Evolutionary conservation across 331 rosid genomes (phyloP), one percentile per base, ranked within the genome.

Genomic region (Malus hybrid): DNA sequence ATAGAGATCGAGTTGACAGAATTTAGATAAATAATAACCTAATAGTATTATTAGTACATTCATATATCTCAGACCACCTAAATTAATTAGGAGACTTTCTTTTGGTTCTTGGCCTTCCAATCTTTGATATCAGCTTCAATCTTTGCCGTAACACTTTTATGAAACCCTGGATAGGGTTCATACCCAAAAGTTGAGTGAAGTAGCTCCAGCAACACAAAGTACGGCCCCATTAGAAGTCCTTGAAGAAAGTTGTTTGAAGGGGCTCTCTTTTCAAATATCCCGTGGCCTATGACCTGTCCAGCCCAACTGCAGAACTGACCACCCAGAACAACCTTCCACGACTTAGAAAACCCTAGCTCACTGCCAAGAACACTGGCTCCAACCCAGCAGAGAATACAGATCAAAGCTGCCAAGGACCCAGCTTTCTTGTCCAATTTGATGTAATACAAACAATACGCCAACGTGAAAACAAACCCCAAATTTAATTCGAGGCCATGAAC

Each of bases 181-280:
- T 93, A 93, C 73, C 85, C 89, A 61, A 86, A 52, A 18, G 57
- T 22, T 24, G 80, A 42, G 56, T 86, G 93, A 67, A 90, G 89
- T 65, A 93, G 97, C 93, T 93, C 93, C 70, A 93, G 87, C 84
- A 91, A 5, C 29, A 91, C 97, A 39, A 91, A 91, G 84, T 86
- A 93, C 50, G 97, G 92, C 70, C 89, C 96, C 96, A 88, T 86
- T 44, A 89, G 77, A 70, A 93, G 85, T 32, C 93, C 98, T 84
- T 93, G 89, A 68, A 67, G 72, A 73, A 90, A 90, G 80, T 93
- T 90, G 85, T 88, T 91, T 64, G 85, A 68, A 19, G 89, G 89
- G 77, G 96, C 91, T 1, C 93, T 57, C 91, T 89, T 93, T 95
- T 92, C 97, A 82, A 88, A 92, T 34, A 87, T 81, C 59, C 92